Evolutionary conservation across 768 basidiomycete genomes (phyloP).

Genomic region (Termitomyces heimii): DNA sequence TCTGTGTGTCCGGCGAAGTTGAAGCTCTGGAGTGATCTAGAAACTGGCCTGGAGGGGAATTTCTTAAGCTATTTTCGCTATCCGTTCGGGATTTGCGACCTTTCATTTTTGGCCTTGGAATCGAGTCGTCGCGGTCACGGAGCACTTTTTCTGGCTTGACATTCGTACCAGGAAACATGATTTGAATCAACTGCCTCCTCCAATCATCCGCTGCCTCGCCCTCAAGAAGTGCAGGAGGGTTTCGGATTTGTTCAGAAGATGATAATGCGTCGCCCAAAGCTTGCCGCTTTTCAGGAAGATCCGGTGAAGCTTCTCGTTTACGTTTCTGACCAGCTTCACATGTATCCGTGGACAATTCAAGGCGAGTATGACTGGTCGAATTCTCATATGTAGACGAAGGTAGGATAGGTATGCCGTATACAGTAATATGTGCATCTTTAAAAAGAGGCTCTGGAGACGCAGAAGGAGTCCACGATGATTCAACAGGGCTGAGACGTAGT

Average conservation of each 20-base stretch:
- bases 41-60: not conserved
- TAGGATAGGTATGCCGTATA: conserved; percentile 54
- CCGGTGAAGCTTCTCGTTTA: conserved; percentile 35
- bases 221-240: conserved; percentile 30
- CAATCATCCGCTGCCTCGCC: conserved; percentile 49
- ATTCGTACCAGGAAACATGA: conserved; percentile 57
- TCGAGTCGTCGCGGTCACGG: not conserved
- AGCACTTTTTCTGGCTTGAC: conserved; percentile 6
- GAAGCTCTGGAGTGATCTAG: not conserved
- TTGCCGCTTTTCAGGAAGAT: conserved; percentile 30
- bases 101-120: not conserved
- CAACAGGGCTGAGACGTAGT: conserved; percentile 39
- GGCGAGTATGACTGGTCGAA: not conserved
- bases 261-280: conserved; percentile 1
- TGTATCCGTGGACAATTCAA: not conserved
- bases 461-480: conserved; percentile 29
- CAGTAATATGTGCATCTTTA: conserved; percentile 55
- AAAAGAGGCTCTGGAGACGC: conserved; percentile 39
- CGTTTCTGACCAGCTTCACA: conserved; percentile 30
- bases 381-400: conserved; percentile 7
- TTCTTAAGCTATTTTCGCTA: not conserved
- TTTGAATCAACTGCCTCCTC: conserved; percentile 41
- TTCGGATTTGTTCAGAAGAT: conserved; percentile 12
- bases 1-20: not conserved
- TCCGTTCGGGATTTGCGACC: not conserved